Percentiles rank a stretch among this genome's conserved stretches.
These are phyloP conservation scores for Trichoderma gamsii DNA, from an alignment of 495 filamentous ascomycete genomes.

Conservation along the genomic window DNA sequence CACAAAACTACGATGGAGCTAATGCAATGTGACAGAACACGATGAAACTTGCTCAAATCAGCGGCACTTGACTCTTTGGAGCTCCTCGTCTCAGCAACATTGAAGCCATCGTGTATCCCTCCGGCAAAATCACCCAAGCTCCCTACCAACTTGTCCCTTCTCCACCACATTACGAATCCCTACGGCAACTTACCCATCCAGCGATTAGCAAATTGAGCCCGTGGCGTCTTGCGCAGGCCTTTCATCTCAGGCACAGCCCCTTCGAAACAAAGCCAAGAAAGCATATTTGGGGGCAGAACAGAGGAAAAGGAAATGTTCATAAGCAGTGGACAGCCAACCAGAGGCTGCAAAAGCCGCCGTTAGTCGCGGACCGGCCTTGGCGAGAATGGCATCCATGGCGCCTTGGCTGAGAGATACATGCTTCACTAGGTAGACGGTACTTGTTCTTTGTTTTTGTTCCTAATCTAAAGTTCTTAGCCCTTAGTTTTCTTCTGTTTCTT, in stretches of 20 bases:
- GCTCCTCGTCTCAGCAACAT: too few species aligned
- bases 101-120: too few species aligned
- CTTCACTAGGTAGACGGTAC: not conserved
- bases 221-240: not conserved
- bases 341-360: not conserved
- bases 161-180: too few species aligned
- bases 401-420: not conserved
- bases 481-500: too few species aligned
- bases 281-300: not conserved
- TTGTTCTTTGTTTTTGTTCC: too few species aligned
- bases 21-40: too few species aligned
- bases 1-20: too few species aligned
- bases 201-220: not conserved
- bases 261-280: not conserved
- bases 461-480: too few species aligned
- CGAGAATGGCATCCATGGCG: not conserved
- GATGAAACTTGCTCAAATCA: too few species aligned
- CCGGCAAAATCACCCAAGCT: too few species aligned
- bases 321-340: constrained; percentile 21
- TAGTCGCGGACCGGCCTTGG: not conserved
- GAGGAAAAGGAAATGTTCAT: not conserved
- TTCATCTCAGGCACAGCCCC: constrained; percentile 1
- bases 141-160: too few species aligned
- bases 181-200: not conserved
- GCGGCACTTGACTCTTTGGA: too few species aligned